phyloP scores from a whole-genome alignment of 2,329 filamentous ascomycete genomes.

The Beauveria rudraprayagi region DNA sequence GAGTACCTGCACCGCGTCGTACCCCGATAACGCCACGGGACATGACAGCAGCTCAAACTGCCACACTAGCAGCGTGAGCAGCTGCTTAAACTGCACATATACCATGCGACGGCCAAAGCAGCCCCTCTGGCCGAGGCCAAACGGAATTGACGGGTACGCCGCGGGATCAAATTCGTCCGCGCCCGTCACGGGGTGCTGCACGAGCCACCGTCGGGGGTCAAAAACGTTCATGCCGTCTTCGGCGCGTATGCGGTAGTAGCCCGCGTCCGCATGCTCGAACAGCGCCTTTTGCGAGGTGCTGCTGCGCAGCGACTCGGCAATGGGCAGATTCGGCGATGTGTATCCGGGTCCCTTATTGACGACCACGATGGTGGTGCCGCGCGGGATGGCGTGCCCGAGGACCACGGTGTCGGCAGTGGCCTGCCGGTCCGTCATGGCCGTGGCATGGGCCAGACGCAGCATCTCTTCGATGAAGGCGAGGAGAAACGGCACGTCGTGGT shows the following conservation, averaged over 20 bases:
- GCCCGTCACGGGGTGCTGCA: neutral
- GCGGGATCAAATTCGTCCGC: neutral
- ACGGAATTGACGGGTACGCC: neutral
- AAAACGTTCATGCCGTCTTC: constrained; percentile 8
- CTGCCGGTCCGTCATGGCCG: constrained; percentile 19
- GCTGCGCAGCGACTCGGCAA: neutral
- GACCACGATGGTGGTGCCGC: constrained; percentile 20
- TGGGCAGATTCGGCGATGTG: constrained; percentile 5
- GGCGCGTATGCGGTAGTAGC: constrained; percentile 4
- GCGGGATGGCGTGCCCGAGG: constrained; percentile 21
- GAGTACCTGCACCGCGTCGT: constrained; percentile 5
- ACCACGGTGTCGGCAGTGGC: constrained; percentile 20
- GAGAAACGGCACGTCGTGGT: constrained; percentile 19
- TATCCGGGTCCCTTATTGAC: constrained; percentile 17
- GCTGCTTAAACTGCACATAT: constrained; percentile 5
- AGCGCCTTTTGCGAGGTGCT: neutral
- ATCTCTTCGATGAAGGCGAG: constrained; percentile 26
- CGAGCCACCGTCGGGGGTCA: constrained; percentile 13
- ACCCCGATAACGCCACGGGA: neutral
- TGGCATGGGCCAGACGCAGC: constrained; percentile 20
- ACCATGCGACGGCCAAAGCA: constrained; percentile 6
- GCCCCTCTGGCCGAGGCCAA: constrained; percentile 5
- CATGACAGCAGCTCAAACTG: constrained; percentile 5
- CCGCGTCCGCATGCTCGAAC: neutral
- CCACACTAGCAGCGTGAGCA: constrained; percentile 8